phyloP scores from a whole-genome alignment of 192 early-diverging fungal species.

The Backusella tuberculispora region DNA sequence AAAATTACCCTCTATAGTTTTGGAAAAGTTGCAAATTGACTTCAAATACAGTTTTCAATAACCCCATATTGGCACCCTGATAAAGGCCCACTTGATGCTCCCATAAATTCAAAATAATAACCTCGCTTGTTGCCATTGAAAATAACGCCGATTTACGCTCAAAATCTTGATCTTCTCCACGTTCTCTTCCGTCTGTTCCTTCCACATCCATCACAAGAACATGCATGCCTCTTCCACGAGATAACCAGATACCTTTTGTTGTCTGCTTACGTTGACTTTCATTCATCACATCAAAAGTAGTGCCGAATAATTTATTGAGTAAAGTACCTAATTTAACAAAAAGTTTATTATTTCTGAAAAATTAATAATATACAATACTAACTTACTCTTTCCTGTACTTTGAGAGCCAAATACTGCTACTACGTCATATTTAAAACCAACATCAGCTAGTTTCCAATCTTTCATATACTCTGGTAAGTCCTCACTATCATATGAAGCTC shows the following conservation, averaged over 20 bases:
- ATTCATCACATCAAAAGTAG: conserved; percentile 95
- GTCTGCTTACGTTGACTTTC: conserved; percentile 86
- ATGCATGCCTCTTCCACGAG: conserved; percentile 75
- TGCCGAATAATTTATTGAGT: conserved; percentile 94
- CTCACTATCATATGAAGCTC: conserved; percentile 47
- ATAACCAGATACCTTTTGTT: conserved; percentile 98
- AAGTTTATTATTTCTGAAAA: neutral
- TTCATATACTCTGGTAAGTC: conserved; percentile 78
- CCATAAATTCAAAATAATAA: conserved; percentile 98
- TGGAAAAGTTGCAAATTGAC: conserved; percentile 98
- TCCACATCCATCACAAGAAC: conserved; percentile 99
- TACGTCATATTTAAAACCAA: conserved; percentile 95
- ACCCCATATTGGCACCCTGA: conserved; percentile 99
- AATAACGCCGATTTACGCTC: conserved; percentile 98
- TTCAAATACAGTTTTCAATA: conserved; percentile 98
- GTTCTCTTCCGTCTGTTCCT: conserved; percentile 97
- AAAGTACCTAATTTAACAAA: conserved; percentile 71
- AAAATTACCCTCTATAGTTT: conserved; percentile 62
- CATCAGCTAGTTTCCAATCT: conserved; percentile 77
- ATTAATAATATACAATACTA: neutral
- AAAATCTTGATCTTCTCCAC: conserved; percentile 99
- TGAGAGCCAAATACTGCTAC: conserved; percentile 99
- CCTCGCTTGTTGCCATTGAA: conserved; percentile 92
- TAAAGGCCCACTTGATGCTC: conserved; percentile 98
- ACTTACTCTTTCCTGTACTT: conserved; percentile 93